Conservation (phyloP, 1,284 basidiomycete species). For the Apiotrichum gamsii region DNA sequence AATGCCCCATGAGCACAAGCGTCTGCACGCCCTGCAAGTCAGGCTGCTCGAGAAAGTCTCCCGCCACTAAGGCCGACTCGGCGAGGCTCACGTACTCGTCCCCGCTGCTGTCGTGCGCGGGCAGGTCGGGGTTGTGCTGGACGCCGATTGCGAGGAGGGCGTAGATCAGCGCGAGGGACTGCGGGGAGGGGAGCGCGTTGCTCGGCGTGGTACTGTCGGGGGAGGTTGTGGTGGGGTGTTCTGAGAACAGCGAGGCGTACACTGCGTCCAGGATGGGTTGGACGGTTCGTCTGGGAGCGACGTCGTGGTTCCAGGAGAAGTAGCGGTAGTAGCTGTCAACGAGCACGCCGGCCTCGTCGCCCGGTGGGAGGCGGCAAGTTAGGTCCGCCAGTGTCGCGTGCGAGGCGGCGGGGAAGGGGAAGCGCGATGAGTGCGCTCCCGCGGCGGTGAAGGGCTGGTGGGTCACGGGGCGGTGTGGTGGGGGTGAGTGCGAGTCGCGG, state of each 20-base stretch:
- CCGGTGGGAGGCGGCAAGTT: conserved; percentile 21
- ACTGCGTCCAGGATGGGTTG: conserved; percentile 20
- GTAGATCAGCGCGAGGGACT: conserved; percentile 30
- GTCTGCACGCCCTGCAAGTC: conserved; percentile 34
- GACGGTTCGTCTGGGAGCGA: conserved; percentile 19
- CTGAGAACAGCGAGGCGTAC: no score
- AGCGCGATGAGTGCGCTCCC: no score
- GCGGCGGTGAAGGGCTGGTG: conserved; percentile 11
- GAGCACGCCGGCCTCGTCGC: conserved; percentile 22
- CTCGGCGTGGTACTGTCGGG: no score
- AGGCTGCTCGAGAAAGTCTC: conserved; percentile 29
- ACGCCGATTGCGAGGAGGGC: conserved; percentile 33
- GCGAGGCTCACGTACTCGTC: conserved; percentile 27
- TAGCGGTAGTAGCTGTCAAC: conserved; percentile 28
- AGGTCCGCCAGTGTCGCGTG: no score
- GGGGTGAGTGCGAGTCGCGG: conserved; percentile 1
- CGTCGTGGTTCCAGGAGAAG: conserved; percentile 26
- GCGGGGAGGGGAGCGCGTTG: no score
- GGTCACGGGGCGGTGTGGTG: background rate
- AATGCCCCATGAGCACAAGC: conserved; percentile 27
- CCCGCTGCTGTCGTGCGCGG: conserved; percentile 28
- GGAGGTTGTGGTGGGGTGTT: no score
- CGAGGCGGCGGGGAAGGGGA: no score
- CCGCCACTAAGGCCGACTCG: conserved; percentile 25
- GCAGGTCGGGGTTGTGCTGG: conserved; percentile 32